Evolutionary conservation across 2,329 filamentous ascomycete genomes (phyloP).

Genomic region (Phyllosticta citriasiana): DNA sequence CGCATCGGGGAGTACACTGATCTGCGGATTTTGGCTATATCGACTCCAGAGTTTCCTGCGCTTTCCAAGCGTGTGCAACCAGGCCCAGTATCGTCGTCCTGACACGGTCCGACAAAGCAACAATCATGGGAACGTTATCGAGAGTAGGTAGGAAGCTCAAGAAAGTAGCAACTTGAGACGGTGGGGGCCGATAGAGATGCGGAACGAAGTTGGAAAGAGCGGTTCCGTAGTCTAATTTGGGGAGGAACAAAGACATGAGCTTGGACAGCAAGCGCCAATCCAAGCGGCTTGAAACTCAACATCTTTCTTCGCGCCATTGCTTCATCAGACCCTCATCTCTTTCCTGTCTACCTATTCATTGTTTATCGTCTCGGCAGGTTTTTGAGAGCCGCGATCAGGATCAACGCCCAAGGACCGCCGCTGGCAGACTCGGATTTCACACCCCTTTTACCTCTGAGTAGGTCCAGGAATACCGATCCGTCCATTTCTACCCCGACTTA

Average conservation of each 20-base stretch:
- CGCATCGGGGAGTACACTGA: background rate
- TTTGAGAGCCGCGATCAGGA: background rate
- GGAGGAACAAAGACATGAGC: background rate
- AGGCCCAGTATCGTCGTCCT: background rate
- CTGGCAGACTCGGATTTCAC: background rate
- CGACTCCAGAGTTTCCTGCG: background rate
- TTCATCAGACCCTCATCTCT: background rate
- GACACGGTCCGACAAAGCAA: background rate
- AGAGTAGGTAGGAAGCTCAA: too few species aligned
- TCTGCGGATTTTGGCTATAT: background rate
- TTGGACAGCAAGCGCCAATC: background rate
- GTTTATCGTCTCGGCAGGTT: background rate
- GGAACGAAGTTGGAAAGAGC: background rate
- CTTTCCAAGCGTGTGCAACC: background rate
- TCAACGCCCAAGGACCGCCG: background rate
- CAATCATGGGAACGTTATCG: too few species aligned
- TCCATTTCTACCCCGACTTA: background rate
- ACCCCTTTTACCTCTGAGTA: background rate
- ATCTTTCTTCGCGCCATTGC: background rate
- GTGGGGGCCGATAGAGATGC: background rate
- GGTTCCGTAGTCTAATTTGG: background rate
- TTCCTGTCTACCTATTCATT: background rate
- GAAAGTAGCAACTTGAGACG: too few species aligned
- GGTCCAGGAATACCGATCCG: background rate
- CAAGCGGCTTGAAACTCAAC: background rate